A percentile compares a stretch with the other conserved stretches of the same genome.
Conservation (phyloP, 2,329 filamentous ascomycete genomes). For the Pestalotiopsis sp. region DNA sequence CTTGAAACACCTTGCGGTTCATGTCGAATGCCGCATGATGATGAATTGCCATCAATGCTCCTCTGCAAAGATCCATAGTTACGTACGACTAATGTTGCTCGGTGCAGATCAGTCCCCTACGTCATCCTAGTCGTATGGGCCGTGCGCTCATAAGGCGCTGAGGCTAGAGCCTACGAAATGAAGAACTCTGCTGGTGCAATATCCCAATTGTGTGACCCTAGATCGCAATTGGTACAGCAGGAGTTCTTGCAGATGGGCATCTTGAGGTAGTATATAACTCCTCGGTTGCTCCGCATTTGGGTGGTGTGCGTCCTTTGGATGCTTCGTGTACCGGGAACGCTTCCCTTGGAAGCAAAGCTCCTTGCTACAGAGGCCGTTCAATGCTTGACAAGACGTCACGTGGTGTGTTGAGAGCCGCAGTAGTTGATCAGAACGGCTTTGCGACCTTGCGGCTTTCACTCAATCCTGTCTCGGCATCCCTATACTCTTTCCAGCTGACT, state of each 20-base stretch:
- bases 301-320: too few species aligned
- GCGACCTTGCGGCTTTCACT: conserved; percentile 89
- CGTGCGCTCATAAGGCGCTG: neutral
- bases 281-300: neutral
- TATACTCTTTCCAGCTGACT: conserved; percentile 93
- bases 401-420: neutral
- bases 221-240: too few species aligned
- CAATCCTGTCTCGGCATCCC: conserved; percentile 76
- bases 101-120: neutral
- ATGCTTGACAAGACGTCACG: neutral
- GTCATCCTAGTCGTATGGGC: neutral
- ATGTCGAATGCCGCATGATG: neutral
- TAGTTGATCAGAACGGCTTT: conserved; percentile 72
- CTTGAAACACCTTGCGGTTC: neutral
- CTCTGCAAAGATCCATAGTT: neutral
- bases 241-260: too few species aligned
- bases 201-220: neutral
- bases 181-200: neutral
- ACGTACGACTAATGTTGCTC: neutral
- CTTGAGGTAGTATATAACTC: neutral
- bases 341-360: neutral
- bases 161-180: neutral
- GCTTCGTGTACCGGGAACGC: too few species aligned
- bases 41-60: neutral
- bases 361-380: neutral